Evolutionary conservation across 257 asterid species (phyloP).

Genomic region (Solanum pinnatisectum): DNA sequence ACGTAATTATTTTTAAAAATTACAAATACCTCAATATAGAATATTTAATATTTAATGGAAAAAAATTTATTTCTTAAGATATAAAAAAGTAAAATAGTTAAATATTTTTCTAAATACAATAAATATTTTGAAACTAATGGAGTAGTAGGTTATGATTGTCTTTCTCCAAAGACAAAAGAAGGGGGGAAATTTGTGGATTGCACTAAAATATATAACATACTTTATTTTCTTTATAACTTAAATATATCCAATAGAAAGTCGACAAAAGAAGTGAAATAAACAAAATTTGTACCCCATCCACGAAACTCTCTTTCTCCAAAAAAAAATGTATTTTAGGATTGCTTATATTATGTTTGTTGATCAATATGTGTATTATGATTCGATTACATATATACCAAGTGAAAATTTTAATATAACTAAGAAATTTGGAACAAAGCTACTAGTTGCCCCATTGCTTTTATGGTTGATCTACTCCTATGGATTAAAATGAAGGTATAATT

Average conservation of each 20-base stretch:
- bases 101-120: neutral
- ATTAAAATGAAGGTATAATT: neutral
- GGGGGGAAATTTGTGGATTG: neutral
- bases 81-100: too few relatives aligned
- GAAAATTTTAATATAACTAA: neutral
- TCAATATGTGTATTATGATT: neutral
- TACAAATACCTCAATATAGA: neutral
- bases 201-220: neutral
- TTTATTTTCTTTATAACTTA: neutral
- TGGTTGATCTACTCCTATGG: neutral
- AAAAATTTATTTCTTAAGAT: too few relatives aligned
- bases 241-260: neutral
- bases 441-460: neutral
- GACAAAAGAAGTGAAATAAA: neutral
- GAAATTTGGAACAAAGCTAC: neutral
- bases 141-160: neutral
- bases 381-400: neutral
- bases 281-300: neutral
- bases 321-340: neutral
- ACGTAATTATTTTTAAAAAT: too few relatives aligned
- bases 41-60: too few relatives aligned
- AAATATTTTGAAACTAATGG: neutral
- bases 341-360: neutral
- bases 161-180: neutral
- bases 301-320: neutral